phyloP scores from a whole-genome alignment of 2,329 filamentous ascomycete species.

The Alternaria hordeiaustralica region DNA sequence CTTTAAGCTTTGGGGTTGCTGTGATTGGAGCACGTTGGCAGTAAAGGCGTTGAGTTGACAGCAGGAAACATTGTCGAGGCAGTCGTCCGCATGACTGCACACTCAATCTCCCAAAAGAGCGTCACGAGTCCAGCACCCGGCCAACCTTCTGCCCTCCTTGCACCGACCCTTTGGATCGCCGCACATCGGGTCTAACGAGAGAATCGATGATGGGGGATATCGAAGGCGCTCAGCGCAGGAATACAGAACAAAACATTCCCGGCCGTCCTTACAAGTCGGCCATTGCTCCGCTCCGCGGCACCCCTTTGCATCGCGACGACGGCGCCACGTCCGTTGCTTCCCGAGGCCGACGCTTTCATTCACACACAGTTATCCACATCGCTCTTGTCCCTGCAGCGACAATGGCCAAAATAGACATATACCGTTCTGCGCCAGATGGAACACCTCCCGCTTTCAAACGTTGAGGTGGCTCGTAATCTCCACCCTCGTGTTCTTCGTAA shows the following conservation, averaged over 20 bases:
- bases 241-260: not conserved
- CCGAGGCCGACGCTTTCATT: not conserved
- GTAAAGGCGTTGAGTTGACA: not conserved
- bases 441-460: not conserved
- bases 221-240: not conserved
- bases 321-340: slow-evolving; percentile 3
- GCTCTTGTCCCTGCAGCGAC: slow-evolving; percentile 8
- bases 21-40: not conserved
- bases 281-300: not conserved
- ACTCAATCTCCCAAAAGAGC: not conserved
- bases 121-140: slow-evolving; percentile 6
- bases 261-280: not conserved
- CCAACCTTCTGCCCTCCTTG: not conserved
- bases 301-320: slow-evolving; percentile 1
- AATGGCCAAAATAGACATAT: slow-evolving; percentile 5
- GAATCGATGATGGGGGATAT: not conserved
- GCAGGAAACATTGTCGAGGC: slow-evolving; percentile 7
- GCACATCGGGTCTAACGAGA: not conserved
- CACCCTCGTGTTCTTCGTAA: not conserved
- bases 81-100: slow-evolving; percentile 9
- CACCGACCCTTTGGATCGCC: not conserved
- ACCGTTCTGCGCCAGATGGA: not conserved
- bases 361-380: slow-evolving; percentile 1
- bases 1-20: slow-evolving; percentile 1
- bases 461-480: not conserved